Base-by-base conservation (phyloP, 768 basidiomycete genomes). In the Amanita thiersii region DNA sequence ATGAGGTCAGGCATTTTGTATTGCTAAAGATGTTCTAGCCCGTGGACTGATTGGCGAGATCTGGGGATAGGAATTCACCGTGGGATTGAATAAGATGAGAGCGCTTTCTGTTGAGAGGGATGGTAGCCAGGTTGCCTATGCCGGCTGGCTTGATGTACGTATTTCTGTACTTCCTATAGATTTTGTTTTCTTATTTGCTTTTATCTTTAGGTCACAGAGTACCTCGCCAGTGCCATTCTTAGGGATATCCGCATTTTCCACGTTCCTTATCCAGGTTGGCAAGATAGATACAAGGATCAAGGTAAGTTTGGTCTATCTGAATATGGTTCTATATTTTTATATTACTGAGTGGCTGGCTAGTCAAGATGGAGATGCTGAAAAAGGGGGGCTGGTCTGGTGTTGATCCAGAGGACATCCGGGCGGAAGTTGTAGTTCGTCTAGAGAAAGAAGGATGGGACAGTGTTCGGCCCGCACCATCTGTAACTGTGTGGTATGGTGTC, bases 221-320 rank as follows among this genome's bases (percentile, higher is more conserved):
- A 45, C 41, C 46, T 71, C 37, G 54, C 59, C n/a, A 61, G 68
- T 37, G 68, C 56, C 2, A 50, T 70, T 12, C 52, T 70, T 35
- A 53, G 60, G 11, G 69, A 72, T 35, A 47, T 50, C 7, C 62
- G 68, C 7, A 61, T 60, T 1, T 69, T 69, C 38, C 62, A 67
- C 33, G 50, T 65, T 9, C 51, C 61, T 12, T 45, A 44, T 43
- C 11, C 47, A 2, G 55, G 64, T 12, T 69, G 62, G 53, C 41
- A 66, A 7, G 50, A 59, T 0, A 58, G 56, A 39, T 59, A 63
- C 37, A 60, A 69, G 39, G 44, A 54, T 2, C 66, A 70, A 54
- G 51, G 70, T 72, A 40, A 29, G 38, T 15, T 44, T 30, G 32
- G 5, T 12, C 5, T 17, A 26, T 18, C 35, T 7, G 2, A 30